Evolutionary conservation across 164 flowering plant species (phyloP).

Genomic region (Vitis rotundifolia): DNA sequence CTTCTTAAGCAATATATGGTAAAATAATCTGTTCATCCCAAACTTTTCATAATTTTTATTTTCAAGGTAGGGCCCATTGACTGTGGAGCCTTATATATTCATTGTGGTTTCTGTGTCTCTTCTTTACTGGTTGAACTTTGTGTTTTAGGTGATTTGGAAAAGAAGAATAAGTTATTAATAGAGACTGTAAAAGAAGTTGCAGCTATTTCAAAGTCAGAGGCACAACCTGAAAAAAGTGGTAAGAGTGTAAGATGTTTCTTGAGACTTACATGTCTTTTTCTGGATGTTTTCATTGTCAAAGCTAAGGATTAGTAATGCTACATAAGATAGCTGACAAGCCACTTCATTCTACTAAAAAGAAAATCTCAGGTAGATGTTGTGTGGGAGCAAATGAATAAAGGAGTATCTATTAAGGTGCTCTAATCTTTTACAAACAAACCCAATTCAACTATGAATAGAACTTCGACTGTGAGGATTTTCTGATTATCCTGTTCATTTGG

Average conservation of each 20-base stretch:
- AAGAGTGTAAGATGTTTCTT: constrained; percentile 1
- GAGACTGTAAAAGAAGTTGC: constrained; percentile 23
- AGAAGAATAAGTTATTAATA: constrained; percentile 10
- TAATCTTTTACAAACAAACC: constrained; percentile 28
- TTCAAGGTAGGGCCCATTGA: background rate
- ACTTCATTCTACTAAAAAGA: constrained; percentile 39
- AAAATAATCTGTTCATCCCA: background rate
- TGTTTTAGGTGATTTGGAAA: constrained; percentile 15
- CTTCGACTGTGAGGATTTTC: constrained; percentile 18
- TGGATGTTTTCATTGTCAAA: background rate
- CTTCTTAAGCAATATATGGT: background rate
- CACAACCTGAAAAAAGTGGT: constrained; percentile 37
- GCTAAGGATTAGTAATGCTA: background rate
- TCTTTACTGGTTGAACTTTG: background rate
- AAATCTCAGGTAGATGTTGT: constrained; percentile 71
- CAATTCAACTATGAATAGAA: constrained; percentile 22
- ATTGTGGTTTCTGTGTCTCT: background rate
- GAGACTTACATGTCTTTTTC: background rate
- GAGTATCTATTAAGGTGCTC: constrained; percentile 32
- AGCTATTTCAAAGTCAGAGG: constrained; percentile 22
- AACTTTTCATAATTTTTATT: background rate
- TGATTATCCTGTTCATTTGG: background rate
- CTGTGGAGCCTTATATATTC: background rate
- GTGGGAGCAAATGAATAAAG: constrained; percentile 80
- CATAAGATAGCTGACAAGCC: background rate